Conservation (phyloP, 225 moss, liverwort and hornwort species). For the Polytrichum commune region DNA sequence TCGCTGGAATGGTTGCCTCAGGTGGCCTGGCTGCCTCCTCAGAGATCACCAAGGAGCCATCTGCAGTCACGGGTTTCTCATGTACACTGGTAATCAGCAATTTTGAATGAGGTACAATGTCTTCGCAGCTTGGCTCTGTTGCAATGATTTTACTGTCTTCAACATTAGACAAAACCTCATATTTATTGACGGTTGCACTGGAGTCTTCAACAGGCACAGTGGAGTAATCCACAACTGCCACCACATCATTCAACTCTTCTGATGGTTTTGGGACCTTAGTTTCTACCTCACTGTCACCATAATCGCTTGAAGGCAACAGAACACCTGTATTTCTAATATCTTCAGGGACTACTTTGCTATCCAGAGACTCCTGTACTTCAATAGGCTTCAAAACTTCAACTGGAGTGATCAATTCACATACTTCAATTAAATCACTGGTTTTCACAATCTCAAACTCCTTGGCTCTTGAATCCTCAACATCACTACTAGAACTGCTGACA, state of each 20-base stretch:
- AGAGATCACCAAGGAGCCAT: constrained; percentile 18
- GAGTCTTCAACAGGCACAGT: constrained; percentile 6
- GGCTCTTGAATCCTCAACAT: constrained; percentile 20
- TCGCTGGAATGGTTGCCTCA: constrained; percentile 13
- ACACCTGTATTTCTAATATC: not conserved
- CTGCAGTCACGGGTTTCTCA: constrained; percentile 26
- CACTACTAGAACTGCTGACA: constrained; percentile 20
- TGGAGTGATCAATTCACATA: constrained; percentile 8
- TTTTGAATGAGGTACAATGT: constrained; percentile 24
- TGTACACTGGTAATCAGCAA: constrained; percentile 22
- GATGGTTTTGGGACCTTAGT: constrained; percentile 6
- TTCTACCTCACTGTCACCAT: constrained; percentile 2
- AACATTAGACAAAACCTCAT: constrained; percentile 6
- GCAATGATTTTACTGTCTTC: constrained; percentile 10
- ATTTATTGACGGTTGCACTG: not conserved
- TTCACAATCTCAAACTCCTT: constrained; percentile 16
- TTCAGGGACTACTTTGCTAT: not conserved
- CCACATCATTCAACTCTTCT: constrained; percentile 1
- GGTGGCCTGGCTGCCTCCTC: constrained; percentile 15
- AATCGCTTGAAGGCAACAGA: not conserved
- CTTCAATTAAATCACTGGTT: constrained; percentile 18
- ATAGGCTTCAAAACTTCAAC: constrained; percentile 19
- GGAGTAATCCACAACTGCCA: constrained; percentile 2
- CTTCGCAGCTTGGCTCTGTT: constrained; percentile 4
- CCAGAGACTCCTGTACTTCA: constrained; percentile 8